Evolutionary conservation across 2,329 filamentous ascomycete genomes (phyloP).

Genomic region (Hypoxylon sp.): DNA sequence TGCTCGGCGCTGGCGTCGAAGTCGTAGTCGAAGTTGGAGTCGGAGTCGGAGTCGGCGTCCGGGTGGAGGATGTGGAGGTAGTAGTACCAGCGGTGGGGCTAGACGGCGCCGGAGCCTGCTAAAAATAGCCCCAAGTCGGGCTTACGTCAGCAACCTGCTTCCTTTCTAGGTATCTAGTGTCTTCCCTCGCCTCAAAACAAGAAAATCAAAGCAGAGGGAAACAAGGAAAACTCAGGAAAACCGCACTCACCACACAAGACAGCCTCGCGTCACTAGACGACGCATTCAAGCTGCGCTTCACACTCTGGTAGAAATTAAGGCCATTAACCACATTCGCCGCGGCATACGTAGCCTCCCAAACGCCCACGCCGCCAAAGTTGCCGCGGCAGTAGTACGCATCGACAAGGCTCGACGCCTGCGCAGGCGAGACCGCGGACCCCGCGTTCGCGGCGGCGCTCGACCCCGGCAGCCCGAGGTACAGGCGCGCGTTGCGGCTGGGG

Average conservation of each 20-base stretch:
- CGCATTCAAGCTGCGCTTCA: slow-evolving; percentile 52
- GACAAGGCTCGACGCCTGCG: slow-evolving; percentile 54
- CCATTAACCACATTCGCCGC: slow-evolving; percentile 50
- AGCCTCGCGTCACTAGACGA: slow-evolving; percentile 29
- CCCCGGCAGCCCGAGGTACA: slow-evolving; percentile 60
- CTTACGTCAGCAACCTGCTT: slow-evolving; percentile 27
- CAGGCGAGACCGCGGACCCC: slow-evolving; percentile 54
- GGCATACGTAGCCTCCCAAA: slow-evolving; percentile 60
- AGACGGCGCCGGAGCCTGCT: slow-evolving; percentile 7
- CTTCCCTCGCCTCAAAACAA: too few relatives aligned
- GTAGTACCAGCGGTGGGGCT: background rate
- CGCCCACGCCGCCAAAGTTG: slow-evolving; percentile 60
- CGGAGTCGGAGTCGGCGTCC: slow-evolving; percentile 1
- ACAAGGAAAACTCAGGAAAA: background rate
- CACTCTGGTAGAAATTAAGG: slow-evolving; percentile 56
- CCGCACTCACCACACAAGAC: slow-evolving; percentile 31
- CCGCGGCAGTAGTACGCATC: slow-evolving; percentile 55
- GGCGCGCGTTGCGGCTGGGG: slow-evolving; percentile 56
- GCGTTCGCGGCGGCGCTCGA: slow-evolving; percentile 46
- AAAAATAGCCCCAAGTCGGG: slow-evolving; percentile 1
- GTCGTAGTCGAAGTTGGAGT: background rate
- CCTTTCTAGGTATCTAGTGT: too few relatives aligned
- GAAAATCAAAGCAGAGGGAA: background rate
- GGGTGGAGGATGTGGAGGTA: slow-evolving; percentile 11
- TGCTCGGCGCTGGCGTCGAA: slow-evolving; percentile 5